Evolutionary conservation across 345 rosid species (phyloP), one percentile per base, ranked within the genome.

Genomic region (Ceriops zippeliana): DNA sequence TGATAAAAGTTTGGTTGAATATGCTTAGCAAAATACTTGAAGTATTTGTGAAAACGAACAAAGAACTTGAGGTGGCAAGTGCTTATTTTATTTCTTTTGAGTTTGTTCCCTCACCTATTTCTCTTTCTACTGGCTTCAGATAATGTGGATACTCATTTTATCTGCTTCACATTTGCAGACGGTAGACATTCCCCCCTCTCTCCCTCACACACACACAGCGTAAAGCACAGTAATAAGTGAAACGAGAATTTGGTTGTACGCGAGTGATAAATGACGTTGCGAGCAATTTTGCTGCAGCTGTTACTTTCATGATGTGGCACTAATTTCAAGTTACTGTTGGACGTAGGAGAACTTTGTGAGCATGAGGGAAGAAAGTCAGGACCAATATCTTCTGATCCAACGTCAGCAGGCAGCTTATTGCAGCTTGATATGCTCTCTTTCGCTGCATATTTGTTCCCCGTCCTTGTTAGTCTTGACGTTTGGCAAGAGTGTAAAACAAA

Each of bases 391-490:
- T 0, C 0, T 22, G 96, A 93, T 63, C 73, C 86, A 60, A 85
- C 97, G 31, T 82, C 92, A 35, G 88, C 86, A 34, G 79, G 84
- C 78, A 86, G 81, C 78, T 79, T 93, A 47, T 70, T 93, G 76
- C 75, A 88, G 96, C 26, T 24, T 24, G 1, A 24, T 24, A 24
- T 24, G 26, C 26, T 24, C 26, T 24, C 26, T 24, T 24, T 24
- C 26, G 26, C 26, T 24, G 26, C 26, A 24, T 24, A 24, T 24
- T 24, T 1, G 26, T 24, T 24, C 26, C 26, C 1, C 26, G 26
- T 24, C 26, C 26, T 24, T 24, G 26, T 24, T 24, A 24, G 26
- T 24, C 26, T 24, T 24, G 26, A 24, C 26, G 26, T 24, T 24
- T 24, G 26, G 26, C 1, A 24, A 24, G 26, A 24, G 26, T 24